These are phyloP conservation scores for Epichloe brachyelytri DNA, from an alignment of 2,329 filamentous ascomycete species.

Conservation along the genomic window DNA sequence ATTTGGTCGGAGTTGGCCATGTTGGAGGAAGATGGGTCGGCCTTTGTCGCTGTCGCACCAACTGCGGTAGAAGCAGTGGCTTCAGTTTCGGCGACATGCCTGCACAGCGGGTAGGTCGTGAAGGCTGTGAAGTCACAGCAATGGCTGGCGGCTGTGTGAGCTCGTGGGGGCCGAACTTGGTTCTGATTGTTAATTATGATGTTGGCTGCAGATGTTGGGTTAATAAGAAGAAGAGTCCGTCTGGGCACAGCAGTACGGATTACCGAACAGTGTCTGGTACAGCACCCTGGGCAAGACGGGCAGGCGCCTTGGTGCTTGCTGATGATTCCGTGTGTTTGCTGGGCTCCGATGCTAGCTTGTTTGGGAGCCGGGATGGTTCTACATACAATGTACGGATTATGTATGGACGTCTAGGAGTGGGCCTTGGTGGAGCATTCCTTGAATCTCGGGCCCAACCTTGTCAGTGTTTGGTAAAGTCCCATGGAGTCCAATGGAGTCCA, in stretches of 20 bases:
- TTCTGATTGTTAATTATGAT: neutral
- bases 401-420: neutral
- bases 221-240: neutral
- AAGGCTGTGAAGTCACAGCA: constrained; percentile 1
- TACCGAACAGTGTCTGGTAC: neutral
- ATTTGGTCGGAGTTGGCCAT: constrained; percentile 20
- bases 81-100: constrained; percentile 6
- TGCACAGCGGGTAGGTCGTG: constrained; percentile 1
- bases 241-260: neutral
- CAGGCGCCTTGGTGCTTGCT: neutral
- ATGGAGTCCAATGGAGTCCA: too few relatives aligned
- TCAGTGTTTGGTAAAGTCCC: too few relatives aligned
- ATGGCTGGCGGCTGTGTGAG: neutral
- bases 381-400: too few relatives aligned
- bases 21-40: constrained; percentile 14
- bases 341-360: neutral
- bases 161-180: neutral
- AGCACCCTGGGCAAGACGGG: neutral
- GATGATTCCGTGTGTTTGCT: constrained; percentile 1
- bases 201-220: neutral
- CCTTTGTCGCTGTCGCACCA: constrained; percentile 3
- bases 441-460: neutral
- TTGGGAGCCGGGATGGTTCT: neutral
- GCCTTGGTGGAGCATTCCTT: neutral
- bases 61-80: constrained; percentile 6